These are phyloP conservation scores for Chaetomiaceae sp. DNA, from an alignment of 2,329 filamentous ascomycete genomes.

Conservation along the genomic window DNA sequence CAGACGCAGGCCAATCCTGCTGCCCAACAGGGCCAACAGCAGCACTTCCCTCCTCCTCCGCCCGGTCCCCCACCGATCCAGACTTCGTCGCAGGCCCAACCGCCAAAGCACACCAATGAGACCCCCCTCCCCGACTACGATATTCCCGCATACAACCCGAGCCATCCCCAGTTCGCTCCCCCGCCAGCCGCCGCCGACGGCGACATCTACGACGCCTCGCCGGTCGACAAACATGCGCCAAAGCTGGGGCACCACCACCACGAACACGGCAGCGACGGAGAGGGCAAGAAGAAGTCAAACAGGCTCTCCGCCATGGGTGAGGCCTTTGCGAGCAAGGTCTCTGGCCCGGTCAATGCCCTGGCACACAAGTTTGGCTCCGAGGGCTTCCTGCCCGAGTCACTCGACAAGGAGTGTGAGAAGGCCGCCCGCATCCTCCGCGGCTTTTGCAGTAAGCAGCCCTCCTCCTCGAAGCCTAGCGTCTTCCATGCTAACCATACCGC, in stretches of 20 bases:
- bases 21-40: constrained; percentile 14
- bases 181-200: constrained; percentile 12
- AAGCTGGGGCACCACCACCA: constrained; percentile 11
- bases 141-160: constrained; percentile 25
- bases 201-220: constrained; percentile 25
- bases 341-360: constrained; percentile 72
- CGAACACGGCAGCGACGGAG: constrained; percentile 8
- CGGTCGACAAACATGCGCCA: constrained; percentile 23
- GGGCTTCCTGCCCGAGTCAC: constrained; percentile 77
- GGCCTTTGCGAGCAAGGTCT: constrained; percentile 43
- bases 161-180: constrained; percentile 23
- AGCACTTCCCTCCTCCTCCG: constrained; percentile 28
- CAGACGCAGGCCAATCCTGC: constrained; percentile 4
- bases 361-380: constrained; percentile 80
- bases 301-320: constrained; percentile 10
- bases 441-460: constrained; percentile 67
- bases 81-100: constrained; percentile 4
- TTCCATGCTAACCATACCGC: not conserved
- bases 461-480: not conserved
- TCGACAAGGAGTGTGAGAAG: constrained; percentile 90
- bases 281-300: constrained; percentile 24
- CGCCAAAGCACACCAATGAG: constrained; percentile 26
- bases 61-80: constrained; percentile 27
- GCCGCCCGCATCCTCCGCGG: constrained; percentile 76
- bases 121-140: constrained; percentile 27